Conservation (phyloP, 163 green algal genomes). For the Scenedesmus sp. region DNA sequence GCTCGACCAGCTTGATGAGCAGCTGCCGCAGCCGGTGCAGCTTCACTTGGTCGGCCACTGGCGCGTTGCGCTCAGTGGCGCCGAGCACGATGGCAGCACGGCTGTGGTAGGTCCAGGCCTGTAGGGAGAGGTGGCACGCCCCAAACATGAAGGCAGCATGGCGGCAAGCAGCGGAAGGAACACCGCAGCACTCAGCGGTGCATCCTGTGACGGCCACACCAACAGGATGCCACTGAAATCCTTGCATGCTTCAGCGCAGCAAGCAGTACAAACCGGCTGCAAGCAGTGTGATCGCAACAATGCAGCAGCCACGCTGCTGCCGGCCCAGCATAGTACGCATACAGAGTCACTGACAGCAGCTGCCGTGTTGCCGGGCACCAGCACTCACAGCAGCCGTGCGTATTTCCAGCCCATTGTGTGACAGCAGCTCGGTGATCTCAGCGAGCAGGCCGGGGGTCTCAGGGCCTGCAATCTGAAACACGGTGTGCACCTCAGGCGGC, state of each 20-base stretch:
- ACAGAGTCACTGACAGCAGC: background rate
- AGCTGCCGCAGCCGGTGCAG: constrained; percentile 71
- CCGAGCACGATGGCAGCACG: constrained; percentile 80
- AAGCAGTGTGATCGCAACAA: background rate
- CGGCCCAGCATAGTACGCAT: too few relatives aligned
- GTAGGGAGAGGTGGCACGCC: background rate
- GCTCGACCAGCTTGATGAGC: constrained; percentile 69
- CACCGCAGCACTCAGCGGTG: background rate
- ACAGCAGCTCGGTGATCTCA: constrained; percentile 84
- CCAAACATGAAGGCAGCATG: background rate
- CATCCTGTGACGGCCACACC: too few relatives aligned
- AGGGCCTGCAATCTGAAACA: constrained; percentile 90
- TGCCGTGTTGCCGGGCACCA: background rate
- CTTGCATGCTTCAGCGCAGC: too few relatives aligned
- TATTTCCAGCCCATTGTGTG: constrained; percentile 86
- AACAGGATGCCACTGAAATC: too few relatives aligned
- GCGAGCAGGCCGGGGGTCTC: constrained; percentile 87
- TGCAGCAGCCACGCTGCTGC: too few relatives aligned
- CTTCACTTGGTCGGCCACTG: constrained; percentile 72
- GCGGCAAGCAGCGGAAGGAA: background rate
- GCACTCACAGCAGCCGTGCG: constrained; percentile 77
- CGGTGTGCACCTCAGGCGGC: constrained; percentile 61
- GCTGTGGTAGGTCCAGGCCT: constrained; percentile 77
- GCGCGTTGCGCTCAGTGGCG: constrained; percentile 72
- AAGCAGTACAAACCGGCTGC: too few relatives aligned